These are phyloP conservation scores for Jaminaea rosea DNA, from an alignment of 1,284 basidiomycete genomes.

Conservation along the genomic window DNA sequence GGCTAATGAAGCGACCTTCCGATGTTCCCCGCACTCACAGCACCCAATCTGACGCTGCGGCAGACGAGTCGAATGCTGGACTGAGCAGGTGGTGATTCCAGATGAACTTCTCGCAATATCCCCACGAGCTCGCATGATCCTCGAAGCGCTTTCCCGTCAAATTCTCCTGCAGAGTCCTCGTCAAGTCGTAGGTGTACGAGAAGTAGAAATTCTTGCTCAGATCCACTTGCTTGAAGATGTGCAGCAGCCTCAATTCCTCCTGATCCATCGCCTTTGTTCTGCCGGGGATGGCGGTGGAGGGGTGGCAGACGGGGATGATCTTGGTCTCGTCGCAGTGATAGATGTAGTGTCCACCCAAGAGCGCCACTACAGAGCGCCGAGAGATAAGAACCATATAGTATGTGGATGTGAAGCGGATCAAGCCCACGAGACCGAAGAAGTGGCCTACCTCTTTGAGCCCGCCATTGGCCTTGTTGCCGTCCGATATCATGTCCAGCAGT, in stretches of 20 bases:
- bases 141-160: conserved; percentile 56
- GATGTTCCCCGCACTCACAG: not conserved
- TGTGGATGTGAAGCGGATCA: conserved; percentile 43
- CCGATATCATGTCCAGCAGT: conserved; percentile 85
- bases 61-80: conserved; percentile 50
- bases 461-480: conserved; percentile 79
- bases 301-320: conserved; percentile 56
- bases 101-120: conserved; percentile 80
- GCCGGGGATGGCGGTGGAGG: conserved; percentile 23
- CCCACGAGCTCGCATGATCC: conserved; percentile 42
- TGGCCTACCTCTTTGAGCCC: conserved; percentile 65
- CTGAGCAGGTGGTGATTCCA: conserved; percentile 93
- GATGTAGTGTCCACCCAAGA: conserved; percentile 91
- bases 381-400: conserved; percentile 59
- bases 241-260: conserved; percentile 56
- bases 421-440: conserved; percentile 57
- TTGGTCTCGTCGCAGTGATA: conserved; percentile 93
- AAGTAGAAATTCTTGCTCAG: conserved; percentile 99
- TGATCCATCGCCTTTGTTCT: conserved; percentile 38
- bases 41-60: conserved; percentile 4
- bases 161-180: conserved; percentile 87
- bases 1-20: no score
- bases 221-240: conserved; percentile 94
- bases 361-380: conserved; percentile 79
- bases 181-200: conserved; percentile 92